A percentile compares a stretch with the other conserved stretches of the same genome.
Evolutionary conservation across 164 flowering plant species (phyloP).

Genomic region (Dillenia turbinata): DNA sequence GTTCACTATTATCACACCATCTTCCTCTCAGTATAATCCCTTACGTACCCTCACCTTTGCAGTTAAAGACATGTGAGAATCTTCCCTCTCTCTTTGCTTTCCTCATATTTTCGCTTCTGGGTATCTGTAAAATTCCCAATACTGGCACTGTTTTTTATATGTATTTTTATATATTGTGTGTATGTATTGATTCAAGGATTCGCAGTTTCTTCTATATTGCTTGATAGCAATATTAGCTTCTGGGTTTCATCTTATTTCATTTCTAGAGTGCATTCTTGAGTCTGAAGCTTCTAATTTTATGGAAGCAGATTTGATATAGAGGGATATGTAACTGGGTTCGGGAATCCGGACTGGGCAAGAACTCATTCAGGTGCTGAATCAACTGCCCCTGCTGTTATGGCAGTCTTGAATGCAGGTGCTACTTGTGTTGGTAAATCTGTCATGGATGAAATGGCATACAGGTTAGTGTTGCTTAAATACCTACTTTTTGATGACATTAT

Average conservation of each 20-base stretch:
- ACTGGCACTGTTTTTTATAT: neutral
- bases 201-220: no score
- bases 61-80: slow-evolving; percentile 77
- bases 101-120: neutral
- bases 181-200: neutral
- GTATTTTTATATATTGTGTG: neutral
- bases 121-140: neutral
- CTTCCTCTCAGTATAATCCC: slow-evolving; percentile 42
- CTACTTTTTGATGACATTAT: no score
- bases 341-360: slow-evolving; percentile 92
- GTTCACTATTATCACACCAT: slow-evolving; percentile 36
- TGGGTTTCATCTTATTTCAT: no score
- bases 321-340: slow-evolving; percentile 85
- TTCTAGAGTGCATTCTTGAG: no score
- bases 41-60: slow-evolving; percentile 75
- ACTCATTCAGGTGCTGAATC: slow-evolving; percentile 66
- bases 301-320: slow-evolving; percentile 74
- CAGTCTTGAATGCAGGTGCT: slow-evolving; percentile 64
- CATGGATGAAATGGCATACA: slow-evolving; percentile 99
- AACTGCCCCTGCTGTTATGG: slow-evolving; percentile 70
- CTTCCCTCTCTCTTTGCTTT: neutral
- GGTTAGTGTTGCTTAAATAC: slow-evolving; percentile 31
- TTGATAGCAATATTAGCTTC: no score
- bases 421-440: slow-evolving; percentile 84
- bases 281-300: neutral